Conservation (phyloP, 306 rosid genomes). For the Quercus rubra region DNA sequence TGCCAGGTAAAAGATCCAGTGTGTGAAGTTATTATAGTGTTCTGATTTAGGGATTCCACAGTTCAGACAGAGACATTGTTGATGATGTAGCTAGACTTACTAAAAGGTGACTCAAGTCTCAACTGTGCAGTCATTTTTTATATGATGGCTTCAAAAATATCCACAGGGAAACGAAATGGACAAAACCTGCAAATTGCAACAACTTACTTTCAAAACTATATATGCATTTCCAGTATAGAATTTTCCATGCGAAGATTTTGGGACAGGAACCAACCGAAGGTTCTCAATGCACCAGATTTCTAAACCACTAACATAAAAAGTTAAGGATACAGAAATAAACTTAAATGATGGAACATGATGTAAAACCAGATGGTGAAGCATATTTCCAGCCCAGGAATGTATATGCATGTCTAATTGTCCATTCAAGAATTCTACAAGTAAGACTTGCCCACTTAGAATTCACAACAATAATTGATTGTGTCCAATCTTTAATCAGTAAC, state of each 20-base stretch:
- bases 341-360: slow-evolving; percentile 19
- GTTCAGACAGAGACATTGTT: neutral
- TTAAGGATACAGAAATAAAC: slow-evolving; percentile 44
- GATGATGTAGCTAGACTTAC: neutral
- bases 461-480: neutral
- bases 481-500: neutral
- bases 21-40: neutral
- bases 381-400: neutral
- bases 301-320: slow-evolving; percentile 59
- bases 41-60: neutral
- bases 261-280: slow-evolving; percentile 53
- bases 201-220: slow-evolving; percentile 75
- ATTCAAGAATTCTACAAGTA: neutral
- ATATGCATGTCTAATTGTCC: neutral
- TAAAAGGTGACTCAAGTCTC: neutral
- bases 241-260: slow-evolving; percentile 63
- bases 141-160: slow-evolving; percentile 3
- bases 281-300: slow-evolving; percentile 94
- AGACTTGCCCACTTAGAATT: neutral
- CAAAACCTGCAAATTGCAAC: neutral
- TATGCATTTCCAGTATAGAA: slow-evolving; percentile 88
- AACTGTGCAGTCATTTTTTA: neutral
- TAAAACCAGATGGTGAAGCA: slow-evolving; percentile 2
- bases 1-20: neutral
- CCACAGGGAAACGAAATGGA: slow-evolving; percentile 23